Conservation (phyloP, 805 yeast species). For the Naumovozyma baii region DNA sequence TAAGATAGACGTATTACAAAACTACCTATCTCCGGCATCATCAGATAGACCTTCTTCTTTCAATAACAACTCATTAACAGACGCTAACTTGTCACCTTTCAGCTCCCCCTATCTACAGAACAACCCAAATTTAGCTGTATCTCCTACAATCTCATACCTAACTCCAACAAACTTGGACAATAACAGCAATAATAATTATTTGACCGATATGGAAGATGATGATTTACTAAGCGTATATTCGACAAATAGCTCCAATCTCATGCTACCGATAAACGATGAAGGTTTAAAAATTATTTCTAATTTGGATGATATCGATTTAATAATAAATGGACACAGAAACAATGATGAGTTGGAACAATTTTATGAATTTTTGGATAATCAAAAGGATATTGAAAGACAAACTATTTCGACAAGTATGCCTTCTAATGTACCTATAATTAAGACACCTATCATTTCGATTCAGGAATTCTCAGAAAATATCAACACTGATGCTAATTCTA, state of each 20-base stretch:
- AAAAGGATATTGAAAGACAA: not conserved
- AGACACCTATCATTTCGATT: slow-evolving; percentile 19
- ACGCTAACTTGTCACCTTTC: not conserved
- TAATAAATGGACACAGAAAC: not conserved
- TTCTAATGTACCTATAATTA: not conserved
- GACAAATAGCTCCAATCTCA: slow-evolving; percentile 13
- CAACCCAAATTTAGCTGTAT: slow-evolving; percentile 8
- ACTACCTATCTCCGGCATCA: not conserved
- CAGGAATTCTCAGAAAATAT: slow-evolving; percentile 16
- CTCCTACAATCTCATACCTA: slow-evolving; percentile 21
- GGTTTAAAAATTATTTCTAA: slow-evolving; percentile 21
- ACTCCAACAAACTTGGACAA: slow-evolving; percentile 8
- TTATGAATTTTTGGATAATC: slow-evolving; percentile 6
- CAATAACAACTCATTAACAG: not conserved
- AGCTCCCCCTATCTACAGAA: not conserved
- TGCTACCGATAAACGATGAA: slow-evolving; percentile 19
- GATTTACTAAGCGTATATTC: slow-evolving; percentile 26
- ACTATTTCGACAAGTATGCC: not conserved
- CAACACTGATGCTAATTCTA: not conserved
- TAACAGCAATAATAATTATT: not conserved
- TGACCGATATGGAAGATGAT: slow-evolving; percentile 15
- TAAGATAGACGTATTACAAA: not conserved
- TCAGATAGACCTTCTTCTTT: not conserved
- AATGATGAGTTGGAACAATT: not conserved
- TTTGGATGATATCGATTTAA: slow-evolving; percentile 16